phyloP scores from a whole-genome alignment of 352 stramenopile species.

The Halophytophthora batemanensis region DNA sequence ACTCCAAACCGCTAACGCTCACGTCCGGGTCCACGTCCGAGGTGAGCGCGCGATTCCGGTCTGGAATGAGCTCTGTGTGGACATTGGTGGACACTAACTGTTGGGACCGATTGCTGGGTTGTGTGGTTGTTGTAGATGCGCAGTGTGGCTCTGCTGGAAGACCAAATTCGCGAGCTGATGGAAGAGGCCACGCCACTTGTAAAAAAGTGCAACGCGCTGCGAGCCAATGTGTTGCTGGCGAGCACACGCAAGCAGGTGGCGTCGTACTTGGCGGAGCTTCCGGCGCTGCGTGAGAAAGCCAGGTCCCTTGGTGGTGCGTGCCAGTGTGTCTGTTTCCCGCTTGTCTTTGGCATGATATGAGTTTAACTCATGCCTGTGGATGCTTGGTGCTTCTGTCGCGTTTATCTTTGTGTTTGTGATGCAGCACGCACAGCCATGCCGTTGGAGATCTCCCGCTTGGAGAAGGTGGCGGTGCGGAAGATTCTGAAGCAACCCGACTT shows the following conservation, averaged over 20 bases:
- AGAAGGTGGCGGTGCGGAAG: conserved; percentile 42
- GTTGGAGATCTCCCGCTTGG: conserved; percentile 36
- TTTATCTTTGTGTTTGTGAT: not conserved
- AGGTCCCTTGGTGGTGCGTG: conserved; percentile 11
- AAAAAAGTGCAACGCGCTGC: conserved; percentile 27
- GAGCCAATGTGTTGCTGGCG: conserved; percentile 31
- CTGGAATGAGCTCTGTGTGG: not conserved
- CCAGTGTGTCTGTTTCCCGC: not conserved
- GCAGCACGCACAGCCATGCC: conserved; percentile 7
- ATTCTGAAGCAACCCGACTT: conserved; percentile 35
- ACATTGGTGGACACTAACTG: not conserved
- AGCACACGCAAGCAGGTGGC: conserved; percentile 41
- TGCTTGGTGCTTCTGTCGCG: too few species aligned
- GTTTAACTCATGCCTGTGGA: too few species aligned
- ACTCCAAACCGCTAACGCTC: conserved; percentile 20
- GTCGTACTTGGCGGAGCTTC: conserved; percentile 30
- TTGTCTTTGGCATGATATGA: not conserved
- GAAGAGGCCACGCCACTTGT: conserved; percentile 37
- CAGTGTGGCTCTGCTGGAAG: conserved; percentile 23
- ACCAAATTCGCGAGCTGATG: conserved; percentile 31
- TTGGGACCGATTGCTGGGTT: too few species aligned
- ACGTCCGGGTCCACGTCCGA: conserved; percentile 20
- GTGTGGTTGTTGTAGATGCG: conserved; percentile 3
- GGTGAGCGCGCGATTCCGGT: not conserved
- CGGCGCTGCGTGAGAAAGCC: conserved; percentile 23